Evolutionary conservation across 2,329 filamentous ascomycete species (phyloP).

Genomic region (Scedosporium aurantiacum): DNA sequence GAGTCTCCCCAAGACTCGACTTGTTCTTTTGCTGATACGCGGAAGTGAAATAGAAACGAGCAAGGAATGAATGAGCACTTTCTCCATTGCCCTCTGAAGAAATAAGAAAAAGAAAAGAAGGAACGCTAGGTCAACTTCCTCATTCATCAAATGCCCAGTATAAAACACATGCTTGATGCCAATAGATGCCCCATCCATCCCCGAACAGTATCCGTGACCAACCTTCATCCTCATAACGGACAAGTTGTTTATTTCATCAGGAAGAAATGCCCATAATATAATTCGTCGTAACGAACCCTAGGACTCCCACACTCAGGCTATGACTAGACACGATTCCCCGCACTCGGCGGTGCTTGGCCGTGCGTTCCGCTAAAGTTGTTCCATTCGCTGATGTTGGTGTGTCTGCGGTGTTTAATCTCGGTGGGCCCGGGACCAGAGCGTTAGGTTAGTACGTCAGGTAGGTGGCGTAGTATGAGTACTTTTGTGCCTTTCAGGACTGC

Average conservation of each 20-base stretch:
- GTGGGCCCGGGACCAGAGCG: not conserved
- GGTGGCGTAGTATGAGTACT: not conserved
- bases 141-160: too few species aligned
- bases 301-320: too few species aligned
- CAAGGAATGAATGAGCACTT: too few species aligned
- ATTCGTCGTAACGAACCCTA: not conserved
- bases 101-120: too few species aligned
- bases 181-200: not conserved
- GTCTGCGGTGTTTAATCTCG: not conserved
- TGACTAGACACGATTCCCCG: not conserved
- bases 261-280: not conserved
- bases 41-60: too few species aligned
- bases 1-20: too few species aligned
- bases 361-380: not conserved
- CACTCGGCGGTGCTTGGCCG: not conserved
- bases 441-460: not conserved
- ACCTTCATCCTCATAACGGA: not conserved
- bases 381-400: not conserved
- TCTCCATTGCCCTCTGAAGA: too few species aligned
- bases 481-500: too few species aligned
- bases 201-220: not conserved
- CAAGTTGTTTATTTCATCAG: not conserved
- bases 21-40: too few species aligned
- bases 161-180: not conserved
- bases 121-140: too few species aligned